Evolutionary conservation across 495 filamentous ascomycete genomes (phyloP).

Genomic region (Chaetomidium leptoderma): DNA sequence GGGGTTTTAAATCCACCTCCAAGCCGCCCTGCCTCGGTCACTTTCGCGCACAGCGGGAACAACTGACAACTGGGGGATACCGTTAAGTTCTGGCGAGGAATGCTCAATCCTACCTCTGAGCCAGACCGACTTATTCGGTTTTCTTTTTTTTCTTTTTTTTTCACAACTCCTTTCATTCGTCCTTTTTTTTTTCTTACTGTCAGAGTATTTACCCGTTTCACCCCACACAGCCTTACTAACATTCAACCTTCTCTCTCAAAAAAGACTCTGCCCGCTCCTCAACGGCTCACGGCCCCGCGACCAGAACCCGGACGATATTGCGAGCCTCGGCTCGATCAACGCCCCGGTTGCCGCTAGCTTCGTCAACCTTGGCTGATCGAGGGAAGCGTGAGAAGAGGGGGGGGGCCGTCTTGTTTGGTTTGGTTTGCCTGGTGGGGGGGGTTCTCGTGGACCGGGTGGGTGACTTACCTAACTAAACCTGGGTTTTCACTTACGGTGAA

Average conservation of each 20-base stretch:
- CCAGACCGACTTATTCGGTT: background rate
- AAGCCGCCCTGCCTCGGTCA: too few relatives aligned
- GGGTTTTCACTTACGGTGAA: too few relatives aligned
- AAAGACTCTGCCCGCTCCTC: conserved; percentile 81
- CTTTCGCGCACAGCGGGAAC: background rate
- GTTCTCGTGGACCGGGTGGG: background rate
- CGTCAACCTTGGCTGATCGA: conserved; percentile 16
- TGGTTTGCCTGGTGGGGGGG: background rate
- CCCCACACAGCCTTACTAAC: conserved; percentile 32
- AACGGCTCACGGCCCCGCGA: conserved; percentile 79
- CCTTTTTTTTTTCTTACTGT: background rate
- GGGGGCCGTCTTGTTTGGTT: background rate
- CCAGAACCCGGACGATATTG: conserved; percentile 50
- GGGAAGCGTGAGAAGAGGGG: background rate
- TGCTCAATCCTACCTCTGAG: background rate
- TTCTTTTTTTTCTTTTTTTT: background rate
- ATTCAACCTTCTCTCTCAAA: background rate
- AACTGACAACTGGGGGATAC: background rate
- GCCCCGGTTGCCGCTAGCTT: conserved; percentile 39
- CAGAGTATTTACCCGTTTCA: background rate
- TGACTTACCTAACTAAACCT: too few relatives aligned
- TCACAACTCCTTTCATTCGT: background rate
- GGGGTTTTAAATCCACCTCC: too few relatives aligned
- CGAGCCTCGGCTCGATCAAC: conserved; percentile 51
- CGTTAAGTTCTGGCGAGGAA: background rate